Base-by-base conservation (phyloP, 148 eudicot genomes). In the Amaranthus palmeri region DNA sequence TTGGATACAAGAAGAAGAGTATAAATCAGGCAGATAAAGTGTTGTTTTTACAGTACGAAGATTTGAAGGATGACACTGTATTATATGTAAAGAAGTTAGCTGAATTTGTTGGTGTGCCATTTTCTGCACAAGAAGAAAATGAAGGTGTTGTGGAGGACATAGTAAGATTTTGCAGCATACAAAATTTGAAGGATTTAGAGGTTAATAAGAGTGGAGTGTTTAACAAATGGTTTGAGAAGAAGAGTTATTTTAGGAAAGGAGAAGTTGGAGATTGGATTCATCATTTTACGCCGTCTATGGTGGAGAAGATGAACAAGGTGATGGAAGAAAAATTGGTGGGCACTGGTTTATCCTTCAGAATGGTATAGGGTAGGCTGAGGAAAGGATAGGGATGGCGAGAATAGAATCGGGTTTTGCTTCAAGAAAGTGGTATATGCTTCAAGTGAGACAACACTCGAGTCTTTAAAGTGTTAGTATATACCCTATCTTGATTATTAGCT, bases 41-140 rank as follows among this genome's bases (percentile, higher is more conserved):
- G 8, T 45, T 84, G 59, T 84, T 84, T 45, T n/a, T 86, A 47
- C 77, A 70, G 69, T 84, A 81, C 18, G 87, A 84, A 76, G 90
- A 86, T 6, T 18, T 83, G 71, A 81, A 86, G 68, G 74, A 62
- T 17, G 63, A 81, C 14, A 48, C 44, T 84, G 62, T 74, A 81
- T 60, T 72, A 10, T 47, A 74, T 25, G 36, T 25, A 25, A 25
- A 25, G 36, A 25, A 25, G 36, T 25, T 25, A 25, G 36, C 36
- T 25, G 36, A 25, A 25, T 25, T 25, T 2, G 36, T 25, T 25
- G 36, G 36, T 25, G 36, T 25, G 36, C 36, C 80, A 4, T 84
- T 84, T 64, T 60, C 79, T 4, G 0, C 14, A 42, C 75, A 76
- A 61, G 84, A 84, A 60, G 84, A 80, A 50, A 71, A 54, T 18